These are phyloP conservation scores for Rhododendron ovatum DNA, from an alignment of 148 eudicot species.

Conservation along the genomic window DNA sequence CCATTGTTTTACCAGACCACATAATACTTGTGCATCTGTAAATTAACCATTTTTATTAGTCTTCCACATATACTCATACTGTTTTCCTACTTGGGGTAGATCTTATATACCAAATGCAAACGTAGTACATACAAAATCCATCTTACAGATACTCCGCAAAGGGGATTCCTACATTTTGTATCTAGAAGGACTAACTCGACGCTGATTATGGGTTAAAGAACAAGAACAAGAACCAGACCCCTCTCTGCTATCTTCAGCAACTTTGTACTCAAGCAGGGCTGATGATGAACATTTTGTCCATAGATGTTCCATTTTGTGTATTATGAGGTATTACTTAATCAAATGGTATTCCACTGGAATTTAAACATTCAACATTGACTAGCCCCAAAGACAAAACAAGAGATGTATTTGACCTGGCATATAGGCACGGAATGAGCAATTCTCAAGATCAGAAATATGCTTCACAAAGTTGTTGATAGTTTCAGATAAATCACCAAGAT, in stretches of 20 bases:
- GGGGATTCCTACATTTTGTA: neutral
- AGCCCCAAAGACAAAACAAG: neutral
- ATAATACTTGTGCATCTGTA: constrained; percentile 52
- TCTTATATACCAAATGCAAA: neutral
- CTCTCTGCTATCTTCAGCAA: neutral
- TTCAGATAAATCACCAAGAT: constrained; percentile 39
- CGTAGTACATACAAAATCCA: neutral
- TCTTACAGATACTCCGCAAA: neutral
- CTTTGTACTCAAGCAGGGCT: neutral
- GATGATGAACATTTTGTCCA: neutral
- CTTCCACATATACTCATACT: neutral
- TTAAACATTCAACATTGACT: neutral
- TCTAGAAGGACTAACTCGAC: neutral
- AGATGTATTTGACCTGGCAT: constrained; percentile 50
- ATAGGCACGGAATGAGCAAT: constrained; percentile 59
- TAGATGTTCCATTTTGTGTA: neutral
- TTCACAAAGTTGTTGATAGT: constrained; percentile 44
- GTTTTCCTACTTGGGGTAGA: neutral
- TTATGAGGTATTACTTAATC: neutral
- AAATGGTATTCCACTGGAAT: neutral
- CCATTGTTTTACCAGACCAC: constrained; percentile 65
- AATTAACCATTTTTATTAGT: constrained; percentile 5
- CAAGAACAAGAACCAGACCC: neutral
- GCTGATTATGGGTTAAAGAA: neutral
- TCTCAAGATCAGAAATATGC: constrained; percentile 69